Evolutionary conservation across 768 basidiomycete genomes (phyloP).

Genomic region (Tulasnella sp.): DNA sequence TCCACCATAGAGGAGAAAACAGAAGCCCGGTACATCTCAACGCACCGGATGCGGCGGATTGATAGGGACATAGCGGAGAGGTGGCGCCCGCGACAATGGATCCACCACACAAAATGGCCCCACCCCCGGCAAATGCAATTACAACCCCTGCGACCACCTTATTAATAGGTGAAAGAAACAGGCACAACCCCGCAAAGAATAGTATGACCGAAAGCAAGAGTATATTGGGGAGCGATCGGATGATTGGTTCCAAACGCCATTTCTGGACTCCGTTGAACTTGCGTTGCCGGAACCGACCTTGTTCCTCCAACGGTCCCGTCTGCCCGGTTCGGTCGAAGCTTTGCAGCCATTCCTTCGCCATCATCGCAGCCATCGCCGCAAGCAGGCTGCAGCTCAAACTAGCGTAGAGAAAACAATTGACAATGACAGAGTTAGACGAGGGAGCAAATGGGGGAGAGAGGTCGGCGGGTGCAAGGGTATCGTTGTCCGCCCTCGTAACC

Average conservation of each 20-base stretch:
- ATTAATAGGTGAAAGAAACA: background rate
- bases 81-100: background rate
- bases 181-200: background rate
- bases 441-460: background rate
- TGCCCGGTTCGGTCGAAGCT: background rate
- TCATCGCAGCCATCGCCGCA: background rate
- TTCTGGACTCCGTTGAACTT: conserved; percentile 2
- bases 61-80: conserved; percentile 4
- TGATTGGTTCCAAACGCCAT: background rate
- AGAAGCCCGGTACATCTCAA: background rate
- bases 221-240: background rate
- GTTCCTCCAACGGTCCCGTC: background rate
- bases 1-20: background rate
- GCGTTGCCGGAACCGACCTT: background rate
- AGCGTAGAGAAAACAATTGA: background rate
- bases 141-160: background rate
- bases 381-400: conserved; percentile 15
- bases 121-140: background rate
- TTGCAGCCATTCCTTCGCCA: conserved; percentile 8
- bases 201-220: background rate
- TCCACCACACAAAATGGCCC: background rate
- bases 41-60: background rate
- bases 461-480: background rate
- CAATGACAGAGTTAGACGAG: background rate
- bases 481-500: background rate